Conservation (phyloP, 192 early-diverging fungal genomes). For the Gamsiella multidivaricata region DNA sequence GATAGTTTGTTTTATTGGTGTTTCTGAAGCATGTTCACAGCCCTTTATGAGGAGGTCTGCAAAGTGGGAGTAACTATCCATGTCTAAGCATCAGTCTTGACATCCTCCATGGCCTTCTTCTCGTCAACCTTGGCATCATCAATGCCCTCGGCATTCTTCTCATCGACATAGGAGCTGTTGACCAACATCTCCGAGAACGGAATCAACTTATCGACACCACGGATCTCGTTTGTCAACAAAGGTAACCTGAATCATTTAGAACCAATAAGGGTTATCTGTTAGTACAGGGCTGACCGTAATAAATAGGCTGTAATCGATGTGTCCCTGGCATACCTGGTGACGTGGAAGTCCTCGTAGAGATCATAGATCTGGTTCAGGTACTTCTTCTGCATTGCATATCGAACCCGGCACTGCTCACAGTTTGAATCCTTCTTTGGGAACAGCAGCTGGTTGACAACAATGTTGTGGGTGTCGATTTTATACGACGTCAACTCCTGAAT, state of each 20-base stretch:
- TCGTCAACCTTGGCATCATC: conserved; percentile 34
- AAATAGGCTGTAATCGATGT: not conserved
- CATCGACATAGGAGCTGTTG: conserved; percentile 56
- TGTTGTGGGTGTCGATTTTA: conserved; percentile 99
- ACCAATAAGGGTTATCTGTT: not conserved
- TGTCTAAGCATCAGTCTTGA: not conserved
- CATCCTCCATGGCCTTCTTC: not conserved
- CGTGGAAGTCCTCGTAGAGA: conserved; percentile 99
- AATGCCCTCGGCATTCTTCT: conserved; percentile 46
- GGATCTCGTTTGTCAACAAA: conserved; percentile 94
- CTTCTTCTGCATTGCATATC: conserved; percentile 98
- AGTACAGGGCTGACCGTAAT: not conserved
- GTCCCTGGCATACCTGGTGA: conserved; percentile 54
- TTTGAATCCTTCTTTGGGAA: conserved; percentile 89
- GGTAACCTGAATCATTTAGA: conserved; percentile 73
- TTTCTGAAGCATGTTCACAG: too few relatives aligned
- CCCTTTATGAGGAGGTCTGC: too few relatives aligned
- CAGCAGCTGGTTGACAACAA: conserved; percentile 98
- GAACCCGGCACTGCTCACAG: conserved; percentile 91
- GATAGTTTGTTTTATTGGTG: too few relatives aligned
- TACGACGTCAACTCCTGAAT: conserved; percentile 99
- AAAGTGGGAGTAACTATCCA: too few relatives aligned
- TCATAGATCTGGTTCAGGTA: conserved; percentile 99
- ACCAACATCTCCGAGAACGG: conserved; percentile 93
- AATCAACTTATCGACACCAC: conserved; percentile 93